These are phyloP conservation scores for Arachnopeziza araneosa DNA, from an alignment of 2,329 filamentous ascomycete genomes.

Conservation along the genomic window DNA sequence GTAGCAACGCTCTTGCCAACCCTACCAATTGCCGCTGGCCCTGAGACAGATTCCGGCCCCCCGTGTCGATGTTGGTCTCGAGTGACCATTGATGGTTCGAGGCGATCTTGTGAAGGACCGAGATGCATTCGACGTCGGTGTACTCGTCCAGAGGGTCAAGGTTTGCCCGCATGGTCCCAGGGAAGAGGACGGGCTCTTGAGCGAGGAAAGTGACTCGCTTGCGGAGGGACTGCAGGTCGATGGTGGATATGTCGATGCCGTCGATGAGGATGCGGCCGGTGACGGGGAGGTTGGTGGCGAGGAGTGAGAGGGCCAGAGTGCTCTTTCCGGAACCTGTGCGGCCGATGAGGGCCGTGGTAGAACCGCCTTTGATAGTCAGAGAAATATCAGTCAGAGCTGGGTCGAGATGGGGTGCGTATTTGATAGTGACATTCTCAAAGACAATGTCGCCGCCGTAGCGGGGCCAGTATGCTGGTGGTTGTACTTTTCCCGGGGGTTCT, in stretches of 20 bases:
- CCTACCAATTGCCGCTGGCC: constrained; percentile 62
- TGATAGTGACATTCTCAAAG: constrained; percentile 72
- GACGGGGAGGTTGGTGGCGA: constrained; percentile 50
- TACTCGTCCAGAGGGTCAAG: constrained; percentile 56
- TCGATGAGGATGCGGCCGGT: constrained; percentile 54
- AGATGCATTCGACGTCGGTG: constrained; percentile 46
- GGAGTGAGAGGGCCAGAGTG: constrained; percentile 59
- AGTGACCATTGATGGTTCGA: constrained; percentile 43
- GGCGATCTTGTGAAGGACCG: constrained; percentile 50
- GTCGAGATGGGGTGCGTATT: constrained; percentile 73
- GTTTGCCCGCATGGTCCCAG: constrained; percentile 55
- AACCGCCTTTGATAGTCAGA: constrained; percentile 71
- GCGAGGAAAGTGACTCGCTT: constrained; percentile 61
- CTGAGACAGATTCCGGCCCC: constrained; percentile 57
- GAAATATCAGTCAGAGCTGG: constrained; percentile 64
- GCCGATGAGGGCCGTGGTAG: constrained; percentile 73
- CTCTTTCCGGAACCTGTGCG: constrained; percentile 81
- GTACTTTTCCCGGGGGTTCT: constrained; percentile 60
- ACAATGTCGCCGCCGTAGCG: constrained; percentile 63
- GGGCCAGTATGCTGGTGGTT: constrained; percentile 74
- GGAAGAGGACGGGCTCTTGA: constrained; percentile 62
- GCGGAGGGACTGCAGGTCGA: constrained; percentile 54
- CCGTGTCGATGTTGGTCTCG: constrained; percentile 50
- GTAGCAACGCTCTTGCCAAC: constrained; percentile 55
- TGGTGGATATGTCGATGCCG: constrained; percentile 52